A percentile compares a stretch with the other conserved stretches of the same genome.
phyloP scores from a whole-genome alignment of 2,329 filamentous ascomycete species.

The Colletotrichum aenigma region DNA sequence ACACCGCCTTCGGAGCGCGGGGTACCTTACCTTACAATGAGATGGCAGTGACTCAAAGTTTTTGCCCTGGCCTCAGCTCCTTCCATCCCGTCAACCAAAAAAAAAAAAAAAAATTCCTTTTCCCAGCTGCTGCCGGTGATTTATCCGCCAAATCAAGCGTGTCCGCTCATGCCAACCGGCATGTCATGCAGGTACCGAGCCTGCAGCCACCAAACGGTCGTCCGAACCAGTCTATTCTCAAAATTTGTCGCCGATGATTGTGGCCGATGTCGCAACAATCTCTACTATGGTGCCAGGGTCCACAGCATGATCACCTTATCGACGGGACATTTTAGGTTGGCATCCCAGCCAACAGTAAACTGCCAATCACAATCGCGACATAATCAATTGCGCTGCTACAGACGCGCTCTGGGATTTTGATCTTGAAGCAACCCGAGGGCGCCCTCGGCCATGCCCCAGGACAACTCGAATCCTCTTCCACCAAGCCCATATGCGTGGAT shows the following conservation, averaged over 20 bases:
- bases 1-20: constrained; percentile 20
- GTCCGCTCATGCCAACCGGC: neutral
- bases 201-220: neutral
- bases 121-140: neutral
- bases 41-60: constrained; percentile 2
- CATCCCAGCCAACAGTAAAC: neutral
- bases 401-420: neutral
- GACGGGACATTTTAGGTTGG: neutral
- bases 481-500: constrained; percentile 66
- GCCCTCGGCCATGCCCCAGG: constrained; percentile 62
- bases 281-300: neutral
- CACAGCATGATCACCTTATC: neutral
- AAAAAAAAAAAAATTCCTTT: neutral
- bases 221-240: neutral
- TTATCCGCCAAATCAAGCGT: neutral
- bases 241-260: neutral
- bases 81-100: neutral
- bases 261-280: neutral
- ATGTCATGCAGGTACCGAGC: constrained; percentile 3
- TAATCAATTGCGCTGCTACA: neutral
- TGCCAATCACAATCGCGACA: neutral
- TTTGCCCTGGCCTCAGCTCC: neutral
- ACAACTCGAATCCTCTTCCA: constrained; percentile 65
- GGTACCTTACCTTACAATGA: neutral
- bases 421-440: constrained; percentile 43